Evolutionary conservation across 768 basidiomycete genomes (phyloP), one percentile per base, ranked within the genome.

Genomic region (Coprinopsis sp.): DNA sequence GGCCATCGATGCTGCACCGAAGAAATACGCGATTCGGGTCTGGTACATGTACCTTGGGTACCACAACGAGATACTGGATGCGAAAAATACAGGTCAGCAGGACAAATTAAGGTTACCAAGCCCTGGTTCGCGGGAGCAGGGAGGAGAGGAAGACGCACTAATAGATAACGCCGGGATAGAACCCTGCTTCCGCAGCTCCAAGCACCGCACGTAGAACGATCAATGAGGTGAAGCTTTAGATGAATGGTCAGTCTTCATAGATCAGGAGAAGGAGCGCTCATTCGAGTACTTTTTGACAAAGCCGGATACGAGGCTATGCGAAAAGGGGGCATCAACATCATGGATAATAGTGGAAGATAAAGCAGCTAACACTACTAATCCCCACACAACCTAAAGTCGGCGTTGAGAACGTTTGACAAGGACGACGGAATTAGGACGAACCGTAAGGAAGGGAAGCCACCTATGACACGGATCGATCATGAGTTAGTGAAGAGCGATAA

Each of bases 81-180:
- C n/a, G n/a, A n/a, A n/a, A n/a, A n/a, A n/a, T n/a, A n/a, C n/a
- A n/a, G n/a, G n/a, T n/a, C n/a, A n/a, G 29, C 11, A 33, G 12
- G 21, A 42, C 21, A 7, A n/a, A 30, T 8, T 16, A 44, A 27
- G 29, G 19, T 8, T 8, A 31, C n/a, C 30, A n/a, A n/a, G 30
- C 10, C 1, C 42, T 41, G 24, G 44, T 11, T 8, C 29, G 14
- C n/a, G 18, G 34, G 13, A 6, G 7, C 16, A 37, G 21, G 6
- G 7, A 37, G 25, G 29, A 19, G 8, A 2, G 4, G 24, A 29
- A 5, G 3, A 59, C 74, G 36, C 46, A 84, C 84, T 84, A 87
- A 65, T 84, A 89, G 0, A 77, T 74, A 8, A 87, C 81, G 21
- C 84, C 84, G 10, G 86, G 84, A 60, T 83, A 87, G 8, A 86